A percentile compares a stretch with the other conserved stretches of the same genome.
These are phyloP conservation scores for Ophiocordyceps camponoti-rufipedis DNA, from an alignment of 2,329 filamentous ascomycete genomes.

Conservation along the genomic window DNA sequence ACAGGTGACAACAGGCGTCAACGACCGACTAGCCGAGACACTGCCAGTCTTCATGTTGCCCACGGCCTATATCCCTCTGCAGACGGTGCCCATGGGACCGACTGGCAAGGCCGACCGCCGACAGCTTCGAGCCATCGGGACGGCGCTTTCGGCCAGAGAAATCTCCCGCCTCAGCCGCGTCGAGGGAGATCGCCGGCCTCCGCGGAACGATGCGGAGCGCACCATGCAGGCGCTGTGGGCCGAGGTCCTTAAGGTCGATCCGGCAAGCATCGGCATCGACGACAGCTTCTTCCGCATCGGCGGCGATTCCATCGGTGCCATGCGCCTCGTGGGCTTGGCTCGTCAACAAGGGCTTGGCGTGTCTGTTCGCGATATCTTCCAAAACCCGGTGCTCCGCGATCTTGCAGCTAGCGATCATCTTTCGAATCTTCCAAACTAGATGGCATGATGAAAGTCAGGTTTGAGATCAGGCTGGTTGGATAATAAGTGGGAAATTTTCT, in stretches of 20 bases:
- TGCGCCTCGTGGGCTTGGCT: conserved; percentile 17
- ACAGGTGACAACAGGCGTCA: neutral
- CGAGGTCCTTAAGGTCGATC: conserved; percentile 16
- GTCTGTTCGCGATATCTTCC: conserved; percentile 10
- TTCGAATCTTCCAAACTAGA: neutral
- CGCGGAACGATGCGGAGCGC: conserved; percentile 3
- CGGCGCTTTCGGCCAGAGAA: neutral
- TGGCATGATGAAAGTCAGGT: neutral
- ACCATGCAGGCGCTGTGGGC: conserved; percentile 16
- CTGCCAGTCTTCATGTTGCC: conserved; percentile 4
- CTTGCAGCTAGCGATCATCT: neutral
- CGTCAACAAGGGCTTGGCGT: conserved; percentile 8
- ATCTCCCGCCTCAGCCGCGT: conserved; percentile 1
- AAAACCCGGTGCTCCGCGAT: conserved; percentile 4
- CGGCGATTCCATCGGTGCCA: conserved; percentile 21
- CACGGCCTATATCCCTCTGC: conserved; percentile 1
- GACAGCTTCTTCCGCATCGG: conserved; percentile 19
- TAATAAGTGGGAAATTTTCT: neutral
- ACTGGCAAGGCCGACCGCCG: conserved; percentile 3
- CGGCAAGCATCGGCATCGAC: conserved; percentile 11
- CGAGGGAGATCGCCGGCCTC: conserved; percentile 2
- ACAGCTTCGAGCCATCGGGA: neutral
- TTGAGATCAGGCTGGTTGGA: too few relatives aligned
- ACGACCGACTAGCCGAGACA: neutral
- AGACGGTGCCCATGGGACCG: conserved; percentile 2